A percentile compares a stretch with the other conserved stretches of the same genome.
phyloP scores from a whole-genome alignment of 2,329 filamentous ascomycete genomes.

The Xylaria sp. region DNA sequence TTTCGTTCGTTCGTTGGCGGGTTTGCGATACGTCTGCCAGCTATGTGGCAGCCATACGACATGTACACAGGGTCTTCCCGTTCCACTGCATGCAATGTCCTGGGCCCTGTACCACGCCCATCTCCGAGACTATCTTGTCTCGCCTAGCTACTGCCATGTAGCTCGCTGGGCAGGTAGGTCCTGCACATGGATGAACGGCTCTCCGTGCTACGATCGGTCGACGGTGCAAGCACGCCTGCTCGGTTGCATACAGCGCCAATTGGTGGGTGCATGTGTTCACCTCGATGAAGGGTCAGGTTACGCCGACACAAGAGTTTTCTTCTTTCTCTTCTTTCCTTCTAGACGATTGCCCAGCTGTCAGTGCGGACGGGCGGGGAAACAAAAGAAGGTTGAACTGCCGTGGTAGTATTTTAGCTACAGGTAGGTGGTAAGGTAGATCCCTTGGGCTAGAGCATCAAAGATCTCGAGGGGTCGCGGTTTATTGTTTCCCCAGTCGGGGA shows the following conservation, averaged over 20 bases:
- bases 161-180: no score
- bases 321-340: constrained; percentile 5
- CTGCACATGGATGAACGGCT: constrained; percentile 30
- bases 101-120: constrained; percentile 30
- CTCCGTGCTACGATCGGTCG: constrained; percentile 31
- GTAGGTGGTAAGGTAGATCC: no score
- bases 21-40: no score
- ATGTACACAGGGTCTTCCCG: constrained; percentile 33
- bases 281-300: constrained; percentile 21
- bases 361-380: constrained; percentile 25
- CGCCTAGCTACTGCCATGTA: no score
- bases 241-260: constrained; percentile 37
- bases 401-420: constrained; percentile 26
- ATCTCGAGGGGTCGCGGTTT: background rate
- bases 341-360: constrained; percentile 9
- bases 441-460: constrained; percentile 26
- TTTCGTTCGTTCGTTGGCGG: no score
- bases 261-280: constrained; percentile 23
- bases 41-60: no score
- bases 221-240: constrained; percentile 31
- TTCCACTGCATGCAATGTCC: constrained; percentile 34
- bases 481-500: constrained; percentile 7
- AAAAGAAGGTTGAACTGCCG: constrained; percentile 24
- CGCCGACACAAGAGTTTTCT: constrained; percentile 13
- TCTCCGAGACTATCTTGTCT: constrained; percentile 31